Percentiles rank a stretch among this genome's conserved stretches.
Evolutionary conservation across 306 rosid genomes (phyloP).

Genomic region (Glycine soja): DNA sequence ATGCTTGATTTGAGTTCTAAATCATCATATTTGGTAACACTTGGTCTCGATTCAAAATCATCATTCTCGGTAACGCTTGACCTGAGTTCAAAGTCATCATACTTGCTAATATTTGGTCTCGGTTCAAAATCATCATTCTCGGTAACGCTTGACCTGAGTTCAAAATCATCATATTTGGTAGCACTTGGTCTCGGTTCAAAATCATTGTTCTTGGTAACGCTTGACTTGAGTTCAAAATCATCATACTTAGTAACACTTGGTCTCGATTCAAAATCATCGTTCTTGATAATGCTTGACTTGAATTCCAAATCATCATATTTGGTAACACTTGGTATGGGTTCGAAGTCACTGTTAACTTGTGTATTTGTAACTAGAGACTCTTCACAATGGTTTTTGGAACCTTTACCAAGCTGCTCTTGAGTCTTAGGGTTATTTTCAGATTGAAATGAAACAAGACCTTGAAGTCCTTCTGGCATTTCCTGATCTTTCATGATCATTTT

Average conservation of each 20-base stretch:
- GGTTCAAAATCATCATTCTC: not conserved
- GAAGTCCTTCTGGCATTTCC: slow-evolving; percentile 43
- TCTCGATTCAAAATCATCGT: not conserved
- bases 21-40: not conserved
- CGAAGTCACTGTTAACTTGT: not conserved
- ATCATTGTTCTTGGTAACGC: not conserved
- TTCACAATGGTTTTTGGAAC: slow-evolving; percentile 2
- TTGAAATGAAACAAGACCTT: slow-evolving; percentile 24
- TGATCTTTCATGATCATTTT: slow-evolving; percentile 44
- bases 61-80: not conserved
- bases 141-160: slow-evolving; percentile 26
- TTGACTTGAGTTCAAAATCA: not conserved
- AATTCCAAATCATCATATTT: not conserved
- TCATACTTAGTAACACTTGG: not conserved
- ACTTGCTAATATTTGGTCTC: not conserved
- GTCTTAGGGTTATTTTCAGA: not conserved
- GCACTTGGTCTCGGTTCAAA: slow-evolving; percentile 8
- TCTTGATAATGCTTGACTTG: not conserved
- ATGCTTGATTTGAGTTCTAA: not conserved
- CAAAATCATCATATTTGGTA: slow-evolving; percentile 21
- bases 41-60: not conserved
- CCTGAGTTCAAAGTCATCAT: not conserved
- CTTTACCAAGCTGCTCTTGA: not conserved
- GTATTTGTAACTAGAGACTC: not conserved
- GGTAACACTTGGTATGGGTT: not conserved